Percentiles rank a stretch among this genome's conserved stretches.
Conservation (phyloP, 768 basidiomycete genomes). For the Boletus edulis region DNA sequence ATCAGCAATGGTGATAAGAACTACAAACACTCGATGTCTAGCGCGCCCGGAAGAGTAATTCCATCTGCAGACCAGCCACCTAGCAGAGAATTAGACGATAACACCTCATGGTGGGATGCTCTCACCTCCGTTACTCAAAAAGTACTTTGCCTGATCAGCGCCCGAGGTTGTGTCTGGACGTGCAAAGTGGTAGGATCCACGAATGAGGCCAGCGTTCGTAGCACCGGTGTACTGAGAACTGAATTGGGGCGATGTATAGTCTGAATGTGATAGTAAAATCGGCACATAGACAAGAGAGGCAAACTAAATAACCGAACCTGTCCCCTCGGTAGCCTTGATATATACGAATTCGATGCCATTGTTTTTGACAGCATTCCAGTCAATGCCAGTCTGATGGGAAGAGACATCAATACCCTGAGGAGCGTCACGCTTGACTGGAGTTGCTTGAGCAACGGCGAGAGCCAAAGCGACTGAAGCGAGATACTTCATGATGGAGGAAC, state of each 20-base stretch:
- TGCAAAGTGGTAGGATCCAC: conserved; percentile 63
- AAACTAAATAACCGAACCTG: not conserved
- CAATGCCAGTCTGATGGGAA: not conserved
- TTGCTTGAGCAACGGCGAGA: not conserved
- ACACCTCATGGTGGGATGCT: not conserved
- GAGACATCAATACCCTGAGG: not conserved
- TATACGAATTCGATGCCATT: not conserved
- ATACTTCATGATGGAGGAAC: not conserved
- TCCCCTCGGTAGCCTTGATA: not conserved
- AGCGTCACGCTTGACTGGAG: not conserved
- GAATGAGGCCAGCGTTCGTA: conserved; percentile 52
- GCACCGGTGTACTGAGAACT: conserved; percentile 53
- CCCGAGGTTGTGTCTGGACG: conserved; percentile 52
- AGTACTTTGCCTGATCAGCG: conserved; percentile 56
- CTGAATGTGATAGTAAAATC: not conserved
- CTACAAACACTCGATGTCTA: conserved; percentile 59
- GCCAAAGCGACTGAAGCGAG: not conserved
- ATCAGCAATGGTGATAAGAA: not conserved
- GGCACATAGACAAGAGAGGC: not conserved
- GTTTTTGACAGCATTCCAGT: not conserved
- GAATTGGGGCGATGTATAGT: conserved; percentile 27
- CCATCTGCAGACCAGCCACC: conserved; percentile 56
- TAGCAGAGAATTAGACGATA: conserved; percentile 9
- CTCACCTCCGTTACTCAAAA: conserved; percentile 54
- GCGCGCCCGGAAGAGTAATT: conserved; percentile 61